These are phyloP conservation scores for Paratinospora sagittata DNA, from an alignment of 164 flowering plant species.

Conservation along the genomic window DNA sequence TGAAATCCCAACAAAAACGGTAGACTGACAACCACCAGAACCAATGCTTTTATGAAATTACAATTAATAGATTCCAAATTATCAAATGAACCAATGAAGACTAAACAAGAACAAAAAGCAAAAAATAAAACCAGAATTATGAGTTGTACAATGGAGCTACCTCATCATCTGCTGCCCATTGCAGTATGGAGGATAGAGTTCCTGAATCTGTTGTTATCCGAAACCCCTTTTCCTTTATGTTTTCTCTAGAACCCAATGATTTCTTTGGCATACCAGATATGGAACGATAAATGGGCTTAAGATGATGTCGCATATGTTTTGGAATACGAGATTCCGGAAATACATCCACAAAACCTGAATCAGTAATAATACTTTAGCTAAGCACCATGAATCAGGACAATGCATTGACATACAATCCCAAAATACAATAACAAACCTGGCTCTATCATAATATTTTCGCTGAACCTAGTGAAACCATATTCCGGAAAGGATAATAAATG, in stretches of 20 bases:
- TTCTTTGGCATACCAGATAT: slow-evolving; percentile 23
- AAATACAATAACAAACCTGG: slow-evolving; percentile 83
- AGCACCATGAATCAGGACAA: slow-evolving; percentile 38
- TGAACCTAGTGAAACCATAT: slow-evolving; percentile 47
- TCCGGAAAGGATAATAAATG: neutral
- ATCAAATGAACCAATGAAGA: neutral
- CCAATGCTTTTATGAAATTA: neutral
- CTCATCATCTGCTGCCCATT: slow-evolving; percentile 73
- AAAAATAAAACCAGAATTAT: neutral
- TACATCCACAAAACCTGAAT: slow-evolving; percentile 83
- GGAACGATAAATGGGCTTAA: slow-evolving; percentile 49
- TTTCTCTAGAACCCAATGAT: slow-evolving; percentile 17
- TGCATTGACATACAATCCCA: slow-evolving; percentile 13
- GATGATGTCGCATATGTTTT: slow-evolving; percentile 50
- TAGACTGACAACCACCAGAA: neutral
- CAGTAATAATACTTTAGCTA: slow-evolving; percentile 61
- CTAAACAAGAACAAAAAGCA: neutral
- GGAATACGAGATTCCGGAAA: slow-evolving; percentile 77
- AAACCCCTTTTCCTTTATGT: slow-evolving; percentile 54
- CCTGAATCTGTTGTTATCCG: slow-evolving; percentile 56
- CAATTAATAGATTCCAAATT: neutral
- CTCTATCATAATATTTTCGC: slow-evolving; percentile 64
- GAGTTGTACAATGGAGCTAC: slow-evolving; percentile 29
- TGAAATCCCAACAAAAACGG: neutral
- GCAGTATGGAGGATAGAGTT: slow-evolving; percentile 51